Evolutionary conservation across 257 asterid genomes (phyloP).

Genomic region (Gentiana dahurica): DNA sequence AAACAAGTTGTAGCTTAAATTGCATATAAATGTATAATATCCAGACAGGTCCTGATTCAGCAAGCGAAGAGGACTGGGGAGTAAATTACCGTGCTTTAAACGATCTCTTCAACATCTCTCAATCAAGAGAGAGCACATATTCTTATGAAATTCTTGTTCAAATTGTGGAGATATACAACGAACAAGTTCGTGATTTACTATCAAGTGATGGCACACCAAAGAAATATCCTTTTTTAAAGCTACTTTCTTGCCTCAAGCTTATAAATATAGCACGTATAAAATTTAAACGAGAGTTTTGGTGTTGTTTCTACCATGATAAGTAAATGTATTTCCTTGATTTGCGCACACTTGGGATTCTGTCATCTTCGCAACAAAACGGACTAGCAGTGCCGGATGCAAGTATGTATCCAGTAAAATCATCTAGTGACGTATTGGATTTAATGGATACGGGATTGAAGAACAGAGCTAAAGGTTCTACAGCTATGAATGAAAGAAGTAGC

Average conservation of each 20-base stretch:
- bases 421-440: constrained; percentile 60
- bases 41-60: constrained; percentile 89
- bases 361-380: constrained; percentile 59
- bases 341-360: constrained; percentile 76
- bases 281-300: neutral
- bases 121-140: constrained; percentile 38
- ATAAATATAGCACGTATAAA: too few species aligned
- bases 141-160: constrained; percentile 77
- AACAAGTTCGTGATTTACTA: constrained; percentile 94
- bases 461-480: constrained; percentile 80
- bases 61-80: constrained; percentile 82
- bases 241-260: too few species aligned
- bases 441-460: constrained; percentile 79
- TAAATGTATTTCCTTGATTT: constrained; percentile 45
- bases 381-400: constrained; percentile 89
- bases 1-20: constrained; percentile 2
- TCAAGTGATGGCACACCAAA: constrained; percentile 52
- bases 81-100: constrained; percentile 89
- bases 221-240: constrained; percentile 56
- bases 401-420: constrained; percentile 45
- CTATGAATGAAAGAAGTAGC: constrained; percentile 24
- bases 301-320: neutral
- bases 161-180: constrained; percentile 94
- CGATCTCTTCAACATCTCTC: constrained; percentile 66
- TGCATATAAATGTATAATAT: constrained; percentile 14